Conservation (phyloP, 192 early-diverging fungal species). For the Gaertneriomyces semiglobifer region DNA sequence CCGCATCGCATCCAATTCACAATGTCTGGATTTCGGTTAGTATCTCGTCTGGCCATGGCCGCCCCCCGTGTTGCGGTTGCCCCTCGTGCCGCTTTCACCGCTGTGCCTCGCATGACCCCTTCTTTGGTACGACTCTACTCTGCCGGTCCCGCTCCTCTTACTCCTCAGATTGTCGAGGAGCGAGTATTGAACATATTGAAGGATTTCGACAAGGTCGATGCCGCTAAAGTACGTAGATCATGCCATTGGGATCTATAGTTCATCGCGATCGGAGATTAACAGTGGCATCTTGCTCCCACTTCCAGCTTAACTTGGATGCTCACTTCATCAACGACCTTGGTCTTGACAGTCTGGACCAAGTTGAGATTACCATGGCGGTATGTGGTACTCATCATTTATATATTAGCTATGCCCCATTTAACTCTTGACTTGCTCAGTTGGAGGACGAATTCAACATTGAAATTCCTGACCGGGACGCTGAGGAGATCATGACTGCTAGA, state of each 20-base stretch:
- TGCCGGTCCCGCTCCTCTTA: conserved; percentile 60
- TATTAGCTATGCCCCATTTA: background rate
- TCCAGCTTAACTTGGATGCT: conserved; percentile 75
- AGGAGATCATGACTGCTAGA: conserved; percentile 84
- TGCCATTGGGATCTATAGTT: background rate
- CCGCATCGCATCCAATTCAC: too few species aligned
- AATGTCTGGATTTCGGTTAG: too few species aligned
- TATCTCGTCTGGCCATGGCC: too few species aligned
- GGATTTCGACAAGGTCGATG: conserved; percentile 96
- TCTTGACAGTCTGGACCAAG: conserved; percentile 92
- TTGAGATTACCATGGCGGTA: conserved; percentile 96
- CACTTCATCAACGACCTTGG: conserved; percentile 92
- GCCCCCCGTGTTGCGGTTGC: background rate
- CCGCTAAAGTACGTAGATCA: conserved; percentile 70
- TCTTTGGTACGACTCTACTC: conserved; percentile 65
- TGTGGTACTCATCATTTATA: background rate
- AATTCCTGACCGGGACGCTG: conserved; percentile 94
- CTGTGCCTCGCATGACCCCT: conserved; percentile 5
- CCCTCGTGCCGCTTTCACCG: conserved; percentile 1
- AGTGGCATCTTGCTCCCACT: too few species aligned
- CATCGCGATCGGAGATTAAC: too few species aligned
- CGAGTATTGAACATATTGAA: conserved; percentile 84
- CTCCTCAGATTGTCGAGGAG: conserved; percentile 70
- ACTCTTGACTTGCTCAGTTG: conserved; percentile 38
- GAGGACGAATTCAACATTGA: conserved; percentile 99